Evolutionary conservation across 176 grass and related monocot species (phyloP), one percentile per base, ranked within the genome.

Genomic region (Oropetium thomaeum): DNA sequence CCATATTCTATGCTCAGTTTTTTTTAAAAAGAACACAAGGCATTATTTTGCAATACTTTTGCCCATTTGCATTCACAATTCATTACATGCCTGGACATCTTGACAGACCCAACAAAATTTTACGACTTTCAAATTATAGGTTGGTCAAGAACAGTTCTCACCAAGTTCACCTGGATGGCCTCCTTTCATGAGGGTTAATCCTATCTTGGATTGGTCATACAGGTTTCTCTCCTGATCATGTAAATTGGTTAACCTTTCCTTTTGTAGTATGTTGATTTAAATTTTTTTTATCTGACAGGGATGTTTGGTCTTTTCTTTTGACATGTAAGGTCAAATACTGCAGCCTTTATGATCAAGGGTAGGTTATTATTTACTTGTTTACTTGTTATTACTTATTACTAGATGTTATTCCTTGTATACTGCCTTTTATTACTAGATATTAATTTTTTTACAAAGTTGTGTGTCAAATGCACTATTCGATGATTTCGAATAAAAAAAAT

Each of bases 151-250:
- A 69, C 96, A 99, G 42, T 99, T 99, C 40, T 99, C 96, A 39
- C 96, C 96, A 48, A 99, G 96, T 85, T 99, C 96, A 37, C 81
- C 78, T 84, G 96, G 96, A 19, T 99, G 96, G 96, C 96, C 96
- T 88, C 96, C 96, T 86, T 99, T 99, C 87, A 99, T 99, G 96
- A 89, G 96, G 79, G 91, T 99, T 69, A 99, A 99, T 89, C 96
- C 96, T 45, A 99, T 99, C 66, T 88, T 99, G 82, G 96, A 99
- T 83, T 99, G 96, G 96, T 99, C 96, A 68, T 99, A 99, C 91
- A 98, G 96, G 96, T 98, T 75, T 62, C 71, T 74, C 12, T 72
- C 23, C 23, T 81, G 28, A 82, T 71, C 76, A 89, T 83, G 57
- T 69, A 87, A 83, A 79, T 73, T 39, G 68, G 52, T 68, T 39